Conservation (phyloP, 148 eudicot species). For the Vaccinium corymbosum region DNA sequence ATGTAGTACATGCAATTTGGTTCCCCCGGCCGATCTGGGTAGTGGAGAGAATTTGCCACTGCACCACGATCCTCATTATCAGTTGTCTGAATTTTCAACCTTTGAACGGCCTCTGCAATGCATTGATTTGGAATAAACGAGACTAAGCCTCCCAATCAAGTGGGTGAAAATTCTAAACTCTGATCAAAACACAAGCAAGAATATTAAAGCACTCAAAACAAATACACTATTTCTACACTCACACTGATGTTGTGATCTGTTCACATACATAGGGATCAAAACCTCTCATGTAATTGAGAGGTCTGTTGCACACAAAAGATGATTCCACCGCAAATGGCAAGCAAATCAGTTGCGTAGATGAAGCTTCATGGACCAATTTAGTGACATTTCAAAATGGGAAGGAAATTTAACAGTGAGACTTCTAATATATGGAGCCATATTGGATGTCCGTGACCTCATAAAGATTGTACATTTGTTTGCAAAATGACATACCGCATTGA, state of each 20-base stretch:
- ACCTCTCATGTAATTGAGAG: neutral
- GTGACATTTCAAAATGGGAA: neutral
- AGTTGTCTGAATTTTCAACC: conserved; percentile 31
- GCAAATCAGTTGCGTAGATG: neutral
- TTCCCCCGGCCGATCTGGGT: conserved; percentile 63
- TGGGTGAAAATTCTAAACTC: neutral
- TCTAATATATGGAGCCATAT: neutral
- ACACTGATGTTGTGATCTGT: neutral
- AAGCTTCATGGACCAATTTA: neutral
- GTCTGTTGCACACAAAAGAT: neutral
- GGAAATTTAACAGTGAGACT: neutral
- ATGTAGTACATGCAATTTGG: conserved; percentile 61
- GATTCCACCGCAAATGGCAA: neutral
- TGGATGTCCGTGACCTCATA: neutral
- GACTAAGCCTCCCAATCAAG: neutral
- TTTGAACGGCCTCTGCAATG: conserved; percentile 32
- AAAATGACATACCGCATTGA: neutral
- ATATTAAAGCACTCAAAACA: neutral
- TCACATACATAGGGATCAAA: neutral
- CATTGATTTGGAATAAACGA: neutral
- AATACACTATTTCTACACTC: neutral
- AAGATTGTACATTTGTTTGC: neutral
- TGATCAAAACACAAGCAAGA: neutral
- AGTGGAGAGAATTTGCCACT: conserved; percentile 19
- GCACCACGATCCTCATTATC: conserved; percentile 20